Evolutionary conservation across 345 rosid species (phyloP), one percentile per base, ranked within the genome.

Genomic region (Hevea brasiliensis): DNA sequence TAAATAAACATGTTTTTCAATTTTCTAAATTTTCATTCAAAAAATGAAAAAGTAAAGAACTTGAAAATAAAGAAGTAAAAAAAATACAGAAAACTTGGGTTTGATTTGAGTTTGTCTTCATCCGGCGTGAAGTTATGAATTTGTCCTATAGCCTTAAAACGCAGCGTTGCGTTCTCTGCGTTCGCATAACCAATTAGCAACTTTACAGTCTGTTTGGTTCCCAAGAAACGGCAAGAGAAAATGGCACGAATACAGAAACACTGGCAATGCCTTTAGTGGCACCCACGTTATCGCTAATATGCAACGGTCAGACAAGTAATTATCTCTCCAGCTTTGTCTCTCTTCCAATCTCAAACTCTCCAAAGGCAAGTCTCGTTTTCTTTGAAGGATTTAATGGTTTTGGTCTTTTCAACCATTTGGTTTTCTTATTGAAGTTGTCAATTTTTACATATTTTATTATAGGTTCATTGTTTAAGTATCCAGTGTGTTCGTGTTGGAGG

Each of bases 401-500:
- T 20, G 42, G 15, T 32, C 15, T 15, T 11, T 6, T 24, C n/a
- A n/a, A n/a, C n/a, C n/a, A n/a, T n/a, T n/a, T n/a, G n/a, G n/a
- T n/a, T n/a, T n/a, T n/a, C n/a, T n/a, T n/a, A n/a, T n/a, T n/a
- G n/a, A n/a, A n/a, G n/a, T n/a, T n/a, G n/a, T n/a, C n/a, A n/a
- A n/a, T n/a, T n/a, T n/a, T n/a, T n/a, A n/a, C n/a, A n/a, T n/a
- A n/a, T n/a, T n/a, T n/a, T n/a, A n/a, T n/a, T n/a, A n/a, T n/a
- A n/a, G n/a, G n/a, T n/a, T n/a, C n/a, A n/a, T n/a, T n/a, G 89
- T 40, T 72, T 89, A 17, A 87, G 82, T 85, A 89, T 95, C 44
- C 68, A 68, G 70, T 86, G 94, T 42, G 94, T 85, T 44, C 98
- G 99, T 88, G 96, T 95, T 63, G 97, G 98, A 23, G 94, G 96